Base-by-base conservation (phyloP, 768 basidiomycete genomes). In the Naganishia vaughanmartiniae region DNA sequence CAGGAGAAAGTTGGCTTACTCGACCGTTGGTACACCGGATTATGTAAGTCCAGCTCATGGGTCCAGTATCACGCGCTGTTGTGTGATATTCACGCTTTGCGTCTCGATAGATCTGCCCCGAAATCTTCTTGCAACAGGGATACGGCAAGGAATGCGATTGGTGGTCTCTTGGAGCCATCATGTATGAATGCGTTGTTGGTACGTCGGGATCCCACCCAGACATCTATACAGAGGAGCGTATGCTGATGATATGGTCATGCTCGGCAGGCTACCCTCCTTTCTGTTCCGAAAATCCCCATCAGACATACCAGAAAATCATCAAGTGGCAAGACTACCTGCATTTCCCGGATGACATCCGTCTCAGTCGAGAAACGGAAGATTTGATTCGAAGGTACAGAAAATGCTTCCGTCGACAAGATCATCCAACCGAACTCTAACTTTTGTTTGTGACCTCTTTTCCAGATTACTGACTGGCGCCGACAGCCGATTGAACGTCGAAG, bases 151-250 rank as follows among this genome's bases (percentile, higher is more conserved):
- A 95, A 81, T 97, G 94, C 77, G 96, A 99, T 81, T 98, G 94
- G 93, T 99, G 96, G 96, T 96, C 94, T 10, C 85, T 98, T 33
- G 96, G 96, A 5, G 92, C 93, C 21, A 97, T 98, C 84, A 94
- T 92, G 90, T 99, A 96, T 80, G 95, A 98, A 82, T 96, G 90
- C 81, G 84, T 98, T 28, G 92, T 98, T 74, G 96, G 79, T 80
- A 39, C 73, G 79, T 78, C 11, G n/a, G n/a, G n/a, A n/a, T n/a
- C n/a, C n/a, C n/a, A n/a, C n/a, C n/a, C n/a, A n/a, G n/a, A n/a
- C n/a, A n/a, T n/a, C n/a, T n/a, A n/a, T n/a, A n/a, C n/a, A n/a
- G n/a, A n/a, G n/a, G n/a, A n/a, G n/a, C n/a, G n/a, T n/a, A n/a
- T n/a, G n/a, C n/a, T n/a, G n/a, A n/a, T n/a, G n/a, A n/a, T n/a